Evolutionary conservation across 768 basidiomycete genomes (phyloP).

Genomic region (Dendrothele bispora): DNA sequence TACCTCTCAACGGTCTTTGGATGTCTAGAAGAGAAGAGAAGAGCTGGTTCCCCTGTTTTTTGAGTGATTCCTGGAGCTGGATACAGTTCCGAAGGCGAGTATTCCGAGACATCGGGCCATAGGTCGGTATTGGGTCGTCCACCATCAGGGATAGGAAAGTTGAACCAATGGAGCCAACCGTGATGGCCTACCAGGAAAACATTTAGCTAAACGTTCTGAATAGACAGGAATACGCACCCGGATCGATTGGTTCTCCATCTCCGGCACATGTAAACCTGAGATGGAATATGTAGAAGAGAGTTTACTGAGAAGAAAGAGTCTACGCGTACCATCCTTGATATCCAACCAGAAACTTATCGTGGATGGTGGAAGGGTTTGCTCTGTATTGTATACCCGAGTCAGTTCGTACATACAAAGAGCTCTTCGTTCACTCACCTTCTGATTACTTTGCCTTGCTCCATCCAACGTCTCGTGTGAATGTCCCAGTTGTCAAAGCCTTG

Average conservation of each 20-base stretch:
- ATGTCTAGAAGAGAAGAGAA: slow-evolving; percentile 79
- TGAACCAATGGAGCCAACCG: slow-evolving; percentile 88
- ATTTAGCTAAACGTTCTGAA: not conserved
- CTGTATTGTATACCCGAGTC: slow-evolving; percentile 25
- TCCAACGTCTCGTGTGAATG: no score
- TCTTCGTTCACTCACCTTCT: no score
- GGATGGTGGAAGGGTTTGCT: slow-evolving; percentile 74
- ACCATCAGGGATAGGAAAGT: slow-evolving; percentile 63
- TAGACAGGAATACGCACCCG: slow-evolving; percentile 37
- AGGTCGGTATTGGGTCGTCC: slow-evolving; percentile 74
- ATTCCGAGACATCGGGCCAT: slow-evolving; percentile 78
- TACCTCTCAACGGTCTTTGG: slow-evolving; percentile 68
- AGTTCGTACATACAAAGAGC: no score
- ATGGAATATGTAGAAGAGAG: no score
- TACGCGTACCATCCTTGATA: slow-evolving; percentile 80
- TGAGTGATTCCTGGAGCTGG: slow-evolving; percentile 65
- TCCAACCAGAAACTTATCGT: slow-evolving; percentile 81
- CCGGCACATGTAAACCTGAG: slow-evolving; percentile 70
- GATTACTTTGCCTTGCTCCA: no score
- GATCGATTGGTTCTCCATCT: slow-evolving; percentile 66
- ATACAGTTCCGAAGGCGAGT: slow-evolving; percentile 69
- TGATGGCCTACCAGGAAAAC: slow-evolving; percentile 53
- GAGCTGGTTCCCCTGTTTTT: slow-evolving; percentile 55
- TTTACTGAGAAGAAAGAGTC: not conserved
- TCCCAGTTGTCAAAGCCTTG: no score